Percentiles rank a stretch among this genome's conserved stretches.
Evolutionary conservation across 2,329 filamentous ascomycete genomes (phyloP).

Genomic region (Rutstroemia sp.): DNA sequence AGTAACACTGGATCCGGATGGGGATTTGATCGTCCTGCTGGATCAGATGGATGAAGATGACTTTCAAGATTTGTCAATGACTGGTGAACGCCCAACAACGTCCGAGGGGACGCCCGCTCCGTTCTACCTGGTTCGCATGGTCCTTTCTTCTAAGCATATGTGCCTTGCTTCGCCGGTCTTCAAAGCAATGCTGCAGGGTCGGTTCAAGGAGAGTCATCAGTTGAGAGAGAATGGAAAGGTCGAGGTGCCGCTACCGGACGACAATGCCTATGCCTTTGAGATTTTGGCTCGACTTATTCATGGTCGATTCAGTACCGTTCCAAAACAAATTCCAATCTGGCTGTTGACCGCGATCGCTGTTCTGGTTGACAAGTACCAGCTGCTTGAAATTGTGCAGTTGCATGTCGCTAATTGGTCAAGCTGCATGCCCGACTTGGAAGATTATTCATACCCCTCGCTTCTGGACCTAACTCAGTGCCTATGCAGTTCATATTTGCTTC

Average conservation of each 20-base stretch:
- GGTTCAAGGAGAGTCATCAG: neutral
- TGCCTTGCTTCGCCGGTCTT: neutral
- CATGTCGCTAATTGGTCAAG: too few relatives aligned
- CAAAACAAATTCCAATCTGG: too few relatives aligned
- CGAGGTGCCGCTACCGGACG: neutral
- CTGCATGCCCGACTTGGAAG: too few relatives aligned
- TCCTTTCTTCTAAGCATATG: neutral
- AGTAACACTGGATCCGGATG: neutral
- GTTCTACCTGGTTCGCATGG: too few relatives aligned
- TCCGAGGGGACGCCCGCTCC: too few relatives aligned
- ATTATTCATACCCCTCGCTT: too few relatives aligned
- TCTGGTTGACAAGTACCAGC: neutral
- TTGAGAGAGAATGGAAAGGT: neutral
- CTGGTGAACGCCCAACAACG: too few relatives aligned
- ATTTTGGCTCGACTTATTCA: neutral
- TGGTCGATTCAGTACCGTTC: neutral
- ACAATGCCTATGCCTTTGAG: neutral
- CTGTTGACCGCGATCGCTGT: too few relatives aligned
- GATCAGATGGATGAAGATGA: too few relatives aligned
- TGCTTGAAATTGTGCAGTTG: neutral
- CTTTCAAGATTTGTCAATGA: too few relatives aligned
- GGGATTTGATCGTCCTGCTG: neutral
- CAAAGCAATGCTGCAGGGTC: neutral
- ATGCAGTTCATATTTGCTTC: too few relatives aligned
- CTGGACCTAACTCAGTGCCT: too few relatives aligned